Evolutionary conservation across 257 asterid genomes (phyloP).

Genomic region (Jacaranda copaia): DNA sequence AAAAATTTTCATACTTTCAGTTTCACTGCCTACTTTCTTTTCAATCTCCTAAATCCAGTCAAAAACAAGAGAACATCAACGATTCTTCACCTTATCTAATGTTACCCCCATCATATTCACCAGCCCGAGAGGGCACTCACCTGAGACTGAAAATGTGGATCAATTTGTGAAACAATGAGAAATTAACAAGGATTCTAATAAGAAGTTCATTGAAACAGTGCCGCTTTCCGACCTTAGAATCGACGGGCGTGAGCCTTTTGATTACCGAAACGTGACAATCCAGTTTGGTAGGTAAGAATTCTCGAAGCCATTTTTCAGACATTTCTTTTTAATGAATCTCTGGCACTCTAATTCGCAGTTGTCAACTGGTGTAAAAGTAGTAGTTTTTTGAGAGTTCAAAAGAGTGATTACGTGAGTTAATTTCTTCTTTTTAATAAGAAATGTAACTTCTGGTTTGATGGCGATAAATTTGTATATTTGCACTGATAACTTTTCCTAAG

Average conservation of each 20-base stretch:
- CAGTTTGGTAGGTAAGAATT: slow-evolving; percentile 75
- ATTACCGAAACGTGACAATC: slow-evolving; percentile 68
- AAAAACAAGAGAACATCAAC: too few relatives aligned
- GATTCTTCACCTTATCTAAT: too few relatives aligned
- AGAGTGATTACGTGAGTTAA: not conserved
- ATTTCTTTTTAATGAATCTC: not conserved
- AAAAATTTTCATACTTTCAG: too few relatives aligned
- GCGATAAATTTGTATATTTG: not conserved
- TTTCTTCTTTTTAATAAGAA: not conserved
- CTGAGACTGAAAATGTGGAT: too few relatives aligned
- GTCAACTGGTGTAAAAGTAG: not conserved
- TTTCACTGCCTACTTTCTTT: too few relatives aligned
- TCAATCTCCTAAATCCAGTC: too few relatives aligned
- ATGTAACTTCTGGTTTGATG: not conserved
- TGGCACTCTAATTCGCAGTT: not conserved
- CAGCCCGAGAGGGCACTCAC: too few relatives aligned
- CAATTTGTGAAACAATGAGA: too few relatives aligned
- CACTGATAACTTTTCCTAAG: not conserved
- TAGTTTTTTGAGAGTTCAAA: not conserved
- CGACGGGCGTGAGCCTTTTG: slow-evolving; percentile 90
- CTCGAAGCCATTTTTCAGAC: too few relatives aligned
- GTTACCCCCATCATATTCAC: too few relatives aligned
- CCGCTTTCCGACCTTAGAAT: slow-evolving; percentile 79
- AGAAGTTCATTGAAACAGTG: slow-evolving; percentile 65
- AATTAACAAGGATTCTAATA: too few relatives aligned